phyloP scores from a whole-genome alignment of 2,329 filamentous ascomycete species.

The Apiospora phragmitis region DNA sequence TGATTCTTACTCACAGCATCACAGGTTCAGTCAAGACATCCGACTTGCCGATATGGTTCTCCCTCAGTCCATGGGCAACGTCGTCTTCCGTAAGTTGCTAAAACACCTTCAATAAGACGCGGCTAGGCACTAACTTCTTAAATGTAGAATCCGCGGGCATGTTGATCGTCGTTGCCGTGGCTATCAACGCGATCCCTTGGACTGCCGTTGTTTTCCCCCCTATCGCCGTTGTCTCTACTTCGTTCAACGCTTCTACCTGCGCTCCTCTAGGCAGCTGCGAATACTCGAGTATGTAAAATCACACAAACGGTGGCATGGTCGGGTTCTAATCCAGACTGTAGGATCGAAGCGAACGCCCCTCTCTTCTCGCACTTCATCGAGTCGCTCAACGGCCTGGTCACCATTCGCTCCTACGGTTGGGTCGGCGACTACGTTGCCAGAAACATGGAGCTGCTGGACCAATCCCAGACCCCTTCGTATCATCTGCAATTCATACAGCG shows the following conservation, averaged over 20 bases:
- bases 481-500: slow-evolving; percentile 32
- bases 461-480: slow-evolving; percentile 32
- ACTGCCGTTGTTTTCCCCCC: slow-evolving; percentile 8
- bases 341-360: slow-evolving; percentile 9
- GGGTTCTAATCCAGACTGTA: not conserved
- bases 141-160: slow-evolving; percentile 8
- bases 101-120: no score
- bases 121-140: not conserved
- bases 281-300: not conserved
- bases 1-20: not conserved
- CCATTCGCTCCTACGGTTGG: slow-evolving; percentile 7
- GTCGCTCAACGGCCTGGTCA: not conserved
- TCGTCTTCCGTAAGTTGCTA: slow-evolving; percentile 11
- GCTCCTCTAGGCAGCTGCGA: slow-evolving; percentile 13
- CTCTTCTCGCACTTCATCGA: slow-evolving; percentile 11
- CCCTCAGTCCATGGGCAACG: slow-evolving; percentile 11
- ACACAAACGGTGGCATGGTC: not conserved
- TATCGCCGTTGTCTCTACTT: slow-evolving; percentile 9
- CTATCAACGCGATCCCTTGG: slow-evolving; percentile 12
- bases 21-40: slow-evolving; percentile 17
- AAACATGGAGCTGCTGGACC: slow-evolving; percentile 39
- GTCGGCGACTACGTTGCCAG: not conserved
- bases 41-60: slow-evolving; percentile 15
- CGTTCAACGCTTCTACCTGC: slow-evolving; percentile 15
- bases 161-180: slow-evolving; percentile 7